phyloP scores from a whole-genome alignment of 768 basidiomycete species.

The Calvatia gigantea region DNA sequence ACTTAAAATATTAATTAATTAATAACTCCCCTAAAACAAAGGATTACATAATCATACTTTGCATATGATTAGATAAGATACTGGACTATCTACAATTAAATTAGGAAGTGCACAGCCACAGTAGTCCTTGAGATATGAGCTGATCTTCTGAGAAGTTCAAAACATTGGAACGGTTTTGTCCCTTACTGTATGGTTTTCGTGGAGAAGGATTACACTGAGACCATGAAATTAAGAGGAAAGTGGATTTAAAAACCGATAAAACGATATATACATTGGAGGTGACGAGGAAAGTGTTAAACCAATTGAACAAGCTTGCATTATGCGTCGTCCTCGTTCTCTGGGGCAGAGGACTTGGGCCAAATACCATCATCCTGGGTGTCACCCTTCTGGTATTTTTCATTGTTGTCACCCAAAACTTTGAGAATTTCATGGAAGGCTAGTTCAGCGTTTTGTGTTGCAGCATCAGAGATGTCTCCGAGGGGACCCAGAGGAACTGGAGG shows the following conservation, averaged over 20 bases:
- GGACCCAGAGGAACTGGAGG: slow-evolving; percentile 19
- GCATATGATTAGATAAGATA: no score
- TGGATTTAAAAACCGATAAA: slow-evolving; percentile 24
- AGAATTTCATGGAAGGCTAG: slow-evolving; percentile 16
- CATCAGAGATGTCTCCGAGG: slow-evolving; percentile 48
- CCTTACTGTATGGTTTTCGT: slow-evolving; percentile 59
- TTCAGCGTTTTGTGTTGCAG: slow-evolving; percentile 55
- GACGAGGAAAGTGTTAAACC: background rate
- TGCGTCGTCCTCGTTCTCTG: slow-evolving; percentile 4
- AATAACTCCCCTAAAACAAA: no score
- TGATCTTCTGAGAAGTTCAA: no score
- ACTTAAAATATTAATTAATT: no score
- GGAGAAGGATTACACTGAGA: slow-evolving; percentile 44
- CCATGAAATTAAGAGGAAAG: slow-evolving; percentile 34
- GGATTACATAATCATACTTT: no score
- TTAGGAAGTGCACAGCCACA: no score
- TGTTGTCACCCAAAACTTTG: background rate
- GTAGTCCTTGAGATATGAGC: no score
- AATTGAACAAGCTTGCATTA: background rate
- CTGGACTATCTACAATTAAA: no score
- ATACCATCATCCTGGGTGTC: background rate
- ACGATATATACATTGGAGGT: background rate
- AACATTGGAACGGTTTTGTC: no score
- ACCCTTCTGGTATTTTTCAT: background rate
- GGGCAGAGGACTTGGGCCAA: background rate